These are phyloP conservation scores for Boletus barrowsii DNA, from an alignment of 768 basidiomycete species.

Conservation along the genomic window DNA sequence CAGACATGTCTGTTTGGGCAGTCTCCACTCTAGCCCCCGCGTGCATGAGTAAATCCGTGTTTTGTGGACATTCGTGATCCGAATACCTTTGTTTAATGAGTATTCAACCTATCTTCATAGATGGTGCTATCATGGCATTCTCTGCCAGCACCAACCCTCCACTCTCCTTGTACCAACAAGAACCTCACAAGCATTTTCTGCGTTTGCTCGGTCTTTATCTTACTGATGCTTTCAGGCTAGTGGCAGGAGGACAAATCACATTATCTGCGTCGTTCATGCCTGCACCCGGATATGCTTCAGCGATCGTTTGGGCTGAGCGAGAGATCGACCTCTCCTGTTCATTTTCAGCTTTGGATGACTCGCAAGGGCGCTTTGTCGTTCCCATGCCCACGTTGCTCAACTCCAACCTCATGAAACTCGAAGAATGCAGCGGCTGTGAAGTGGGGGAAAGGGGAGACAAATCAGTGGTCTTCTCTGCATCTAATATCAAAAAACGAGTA, in stretches of 20 bases:
- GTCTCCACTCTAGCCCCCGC: constrained; percentile 9
- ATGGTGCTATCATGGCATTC: constrained; percentile 13
- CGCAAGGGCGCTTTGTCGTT: constrained; percentile 8
- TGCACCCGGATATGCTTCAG: constrained; percentile 7
- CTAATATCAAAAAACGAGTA: too few species aligned
- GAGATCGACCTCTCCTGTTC: constrained; percentile 11
- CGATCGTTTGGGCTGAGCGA: constrained; percentile 16
- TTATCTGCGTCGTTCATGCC: constrained; percentile 2
- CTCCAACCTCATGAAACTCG: neutral
- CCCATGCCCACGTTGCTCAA: constrained; percentile 10
- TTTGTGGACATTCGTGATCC: neutral
- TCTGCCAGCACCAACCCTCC: constrained; percentile 14
- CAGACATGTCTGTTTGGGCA: constrained; percentile 3
- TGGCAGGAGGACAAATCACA: neutral
- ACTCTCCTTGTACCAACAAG: constrained; percentile 13
- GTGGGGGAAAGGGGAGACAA: too few species aligned
- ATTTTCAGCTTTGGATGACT: constrained; percentile 9
- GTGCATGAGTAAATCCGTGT: constrained; percentile 3
- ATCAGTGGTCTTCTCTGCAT: too few species aligned
- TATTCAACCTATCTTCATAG: constrained; percentile 11
- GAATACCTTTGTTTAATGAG: constrained; percentile 1
- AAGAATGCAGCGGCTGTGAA: too few species aligned
- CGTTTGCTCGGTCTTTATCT: neutral
- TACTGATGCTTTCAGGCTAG: constrained; percentile 7
- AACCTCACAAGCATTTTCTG: neutral